These are phyloP conservation scores for Mrakia frigida DNA, from an alignment of 768 basidiomycete species.

Conservation along the genomic window DNA sequence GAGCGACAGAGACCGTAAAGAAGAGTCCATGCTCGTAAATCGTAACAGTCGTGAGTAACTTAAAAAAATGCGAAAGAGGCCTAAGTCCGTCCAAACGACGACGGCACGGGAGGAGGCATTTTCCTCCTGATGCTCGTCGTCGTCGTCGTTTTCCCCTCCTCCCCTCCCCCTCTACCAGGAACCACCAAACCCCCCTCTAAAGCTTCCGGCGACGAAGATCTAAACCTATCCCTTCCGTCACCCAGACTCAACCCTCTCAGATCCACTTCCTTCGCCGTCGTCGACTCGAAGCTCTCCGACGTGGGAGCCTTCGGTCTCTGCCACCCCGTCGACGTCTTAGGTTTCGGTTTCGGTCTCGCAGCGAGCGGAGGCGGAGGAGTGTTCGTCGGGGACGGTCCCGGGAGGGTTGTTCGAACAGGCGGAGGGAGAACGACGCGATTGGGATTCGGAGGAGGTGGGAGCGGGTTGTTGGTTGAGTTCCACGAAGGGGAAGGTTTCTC, in stretches of 20 bases:
- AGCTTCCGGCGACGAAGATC: neutral
- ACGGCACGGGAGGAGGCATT: neutral
- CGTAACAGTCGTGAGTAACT: neutral
- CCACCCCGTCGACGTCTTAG: constrained; percentile 14
- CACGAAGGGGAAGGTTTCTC: neutral
- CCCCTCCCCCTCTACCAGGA: neutral
- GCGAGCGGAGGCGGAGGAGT: neutral
- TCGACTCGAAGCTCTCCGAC: neutral
- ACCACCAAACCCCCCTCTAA: neutral
- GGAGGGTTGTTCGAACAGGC: neutral
- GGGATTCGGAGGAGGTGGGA: neutral
- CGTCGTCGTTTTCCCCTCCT: neutral
- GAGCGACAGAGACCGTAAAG: neutral
- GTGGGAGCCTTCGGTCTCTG: neutral
- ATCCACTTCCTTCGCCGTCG: neutral
- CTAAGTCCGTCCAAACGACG: neutral
- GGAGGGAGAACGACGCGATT: neutral
- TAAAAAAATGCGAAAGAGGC: neutral
- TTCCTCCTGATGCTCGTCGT: constrained; percentile 4
- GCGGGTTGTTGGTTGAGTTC: neutral
- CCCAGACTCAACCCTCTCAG: neutral
- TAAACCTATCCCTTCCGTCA: neutral
- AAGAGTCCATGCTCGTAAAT: neutral
- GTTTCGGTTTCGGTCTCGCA: neutral
- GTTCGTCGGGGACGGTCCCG: neutral